Percentiles rank a stretch among this genome's conserved stretches.
Evolutionary conservation across 2,329 filamentous ascomycete genomes (phyloP).

Genomic region (Ceratocystis alfenasii): DNA sequence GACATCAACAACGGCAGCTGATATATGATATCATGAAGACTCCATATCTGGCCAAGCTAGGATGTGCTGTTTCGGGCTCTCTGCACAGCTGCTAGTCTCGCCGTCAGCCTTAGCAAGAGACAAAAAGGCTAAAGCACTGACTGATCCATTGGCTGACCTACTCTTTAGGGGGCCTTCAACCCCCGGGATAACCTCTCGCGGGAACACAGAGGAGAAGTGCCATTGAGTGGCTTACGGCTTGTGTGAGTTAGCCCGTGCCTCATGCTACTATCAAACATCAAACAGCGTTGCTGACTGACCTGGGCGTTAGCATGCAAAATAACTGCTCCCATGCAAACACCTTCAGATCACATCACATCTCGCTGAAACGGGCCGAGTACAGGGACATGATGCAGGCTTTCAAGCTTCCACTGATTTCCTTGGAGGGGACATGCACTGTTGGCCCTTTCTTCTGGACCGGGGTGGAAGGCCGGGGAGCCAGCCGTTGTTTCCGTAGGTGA

Average conservation of each 20-base stretch:
- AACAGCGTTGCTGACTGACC: not conserved
- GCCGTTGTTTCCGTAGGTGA: constrained; percentile 44
- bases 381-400: constrained; percentile 44
- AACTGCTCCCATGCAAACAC: constrained; percentile 46
- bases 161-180: constrained; percentile 42
- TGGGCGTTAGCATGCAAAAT: constrained; percentile 39
- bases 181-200: constrained; percentile 29
- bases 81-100: not conserved
- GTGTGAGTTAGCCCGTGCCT: constrained; percentile 35
- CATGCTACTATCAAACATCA: not conserved
- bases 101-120: not conserved
- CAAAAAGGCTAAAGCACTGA: not conserved
- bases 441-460: constrained; percentile 53
- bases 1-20: not conserved
- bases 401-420: constrained; percentile 43
- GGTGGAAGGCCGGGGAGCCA: constrained; percentile 43
- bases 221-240: constrained; percentile 42
- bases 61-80: not conserved
- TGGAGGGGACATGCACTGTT: constrained; percentile 48
- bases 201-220: constrained; percentile 33
- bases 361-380: constrained; percentile 40
- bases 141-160: not conserved
- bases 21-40: not conserved
- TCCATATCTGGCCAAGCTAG: too few species aligned
- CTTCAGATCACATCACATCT: constrained; percentile 44